Evolutionary conservation across 2,329 filamentous ascomycete species (phyloP).

Genomic region (Sporothrix curviconia): DNA sequence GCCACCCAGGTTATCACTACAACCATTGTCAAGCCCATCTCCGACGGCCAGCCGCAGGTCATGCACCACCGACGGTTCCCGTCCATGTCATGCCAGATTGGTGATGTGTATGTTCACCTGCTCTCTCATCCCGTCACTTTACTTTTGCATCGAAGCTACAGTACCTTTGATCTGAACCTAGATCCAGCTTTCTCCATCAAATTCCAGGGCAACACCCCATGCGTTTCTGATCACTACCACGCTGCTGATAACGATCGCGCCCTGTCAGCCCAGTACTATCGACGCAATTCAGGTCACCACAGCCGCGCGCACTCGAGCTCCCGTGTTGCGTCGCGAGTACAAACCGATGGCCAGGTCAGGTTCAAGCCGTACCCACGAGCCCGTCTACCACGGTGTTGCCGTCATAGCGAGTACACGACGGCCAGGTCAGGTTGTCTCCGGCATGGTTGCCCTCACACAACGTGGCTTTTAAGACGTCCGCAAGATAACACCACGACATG

Average conservation of each 20-base stretch:
- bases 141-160: too few species aligned
- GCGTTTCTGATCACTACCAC: constrained; percentile 33
- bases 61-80: constrained; percentile 37
- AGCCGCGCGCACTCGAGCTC: neutral
- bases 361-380: too few species aligned
- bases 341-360: neutral
- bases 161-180: too few species aligned
- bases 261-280: constrained; percentile 39
- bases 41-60: constrained; percentile 46
- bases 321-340: neutral
- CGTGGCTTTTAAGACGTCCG: constrained; percentile 1
- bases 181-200: constrained; percentile 37
- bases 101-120: constrained; percentile 31
- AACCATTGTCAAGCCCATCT: constrained; percentile 41
- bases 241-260: constrained; percentile 18
- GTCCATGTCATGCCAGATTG: constrained; percentile 47
- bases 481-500: too few species aligned
- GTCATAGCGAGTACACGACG: too few species aligned
- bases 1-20: constrained; percentile 42
- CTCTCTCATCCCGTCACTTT: neutral
- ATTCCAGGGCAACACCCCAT: constrained; percentile 43
- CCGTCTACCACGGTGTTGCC: too few species aligned
- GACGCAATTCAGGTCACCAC: constrained; percentile 42
- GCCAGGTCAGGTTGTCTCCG: too few species aligned
- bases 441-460: too few species aligned